phyloP scores from a whole-genome alignment of 2,329 filamentous ascomycete species.

The Paracoccidioides lutzii region DNA sequence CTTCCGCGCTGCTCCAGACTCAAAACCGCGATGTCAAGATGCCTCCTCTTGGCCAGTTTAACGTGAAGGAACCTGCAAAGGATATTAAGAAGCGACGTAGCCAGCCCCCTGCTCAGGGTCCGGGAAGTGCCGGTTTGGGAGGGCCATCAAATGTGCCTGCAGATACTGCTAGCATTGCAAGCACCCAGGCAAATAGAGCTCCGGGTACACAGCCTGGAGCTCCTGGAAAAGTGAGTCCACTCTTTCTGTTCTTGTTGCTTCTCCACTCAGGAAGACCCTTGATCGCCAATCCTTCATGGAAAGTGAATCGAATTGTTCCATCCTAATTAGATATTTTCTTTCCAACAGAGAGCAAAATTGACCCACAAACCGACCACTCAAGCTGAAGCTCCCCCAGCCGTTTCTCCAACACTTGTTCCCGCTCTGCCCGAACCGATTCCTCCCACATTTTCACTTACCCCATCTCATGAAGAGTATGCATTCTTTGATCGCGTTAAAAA shows the following conservation, averaged over 20 bases:
- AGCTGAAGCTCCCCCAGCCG: conserved; percentile 42
- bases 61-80: conserved; percentile 69
- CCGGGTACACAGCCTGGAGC: conserved; percentile 28
- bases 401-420: conserved; percentile 81
- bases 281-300: no score
- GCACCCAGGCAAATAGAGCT: conserved; percentile 23
- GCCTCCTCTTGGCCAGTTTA: conserved; percentile 91
- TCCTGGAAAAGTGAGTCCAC: conserved; percentile 39
- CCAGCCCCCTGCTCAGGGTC: conserved; percentile 31
- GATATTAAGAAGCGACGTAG: conserved; percentile 80
- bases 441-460: conserved; percentile 58
- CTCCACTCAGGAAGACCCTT: no score
- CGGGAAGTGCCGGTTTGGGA: conserved; percentile 23
- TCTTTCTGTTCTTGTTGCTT: not conserved
- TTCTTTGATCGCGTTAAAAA: conserved; percentile 98
- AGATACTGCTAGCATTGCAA: conserved; percentile 17
- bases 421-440: conserved; percentile 76
- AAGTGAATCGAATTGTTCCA: not conserved
- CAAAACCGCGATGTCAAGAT: conserved; percentile 53
- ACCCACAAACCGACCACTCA: conserved; percentile 47
- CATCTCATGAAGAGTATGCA: conserved; percentile 69
- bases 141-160: conserved; percentile 22
- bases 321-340: conserved; percentile 15
- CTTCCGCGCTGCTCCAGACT: conserved; percentile 31
- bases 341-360: conserved; percentile 56